Evolutionary conservation across 495 filamentous ascomycete genomes (phyloP), one percentile per base, ranked within the genome.

Genomic region (Aspergillus leporis): DNA sequence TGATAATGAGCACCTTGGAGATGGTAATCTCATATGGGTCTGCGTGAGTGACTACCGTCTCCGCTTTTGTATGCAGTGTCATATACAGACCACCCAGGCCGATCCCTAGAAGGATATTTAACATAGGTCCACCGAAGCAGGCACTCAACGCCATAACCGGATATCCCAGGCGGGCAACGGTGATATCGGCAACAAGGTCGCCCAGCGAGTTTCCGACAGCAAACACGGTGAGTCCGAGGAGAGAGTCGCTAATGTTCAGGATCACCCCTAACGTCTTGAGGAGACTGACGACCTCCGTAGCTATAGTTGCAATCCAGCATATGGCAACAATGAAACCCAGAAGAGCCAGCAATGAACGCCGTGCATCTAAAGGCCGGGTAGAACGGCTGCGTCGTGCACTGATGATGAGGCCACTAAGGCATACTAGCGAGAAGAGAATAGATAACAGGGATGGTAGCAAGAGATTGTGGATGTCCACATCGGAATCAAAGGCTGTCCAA

Each of bases 101-200:
- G 48, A 99, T 92, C 0, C 95, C 95, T 13, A 99, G 84, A 0
- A 99, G 76, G 54, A 99, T 99, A 66, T 99, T 99, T 23, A 99
- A 82, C 91, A 99, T 91, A 0, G 95, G 95, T 0, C 95, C 95
- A 16, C 95, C 95, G 65, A 98, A 98, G 67, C 95, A 99, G 28
- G 95, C 95, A 56, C 74, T 76, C 62, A 99, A 80, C 8, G 95
- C 95, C 95, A 99, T 99, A 43, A 98, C 92, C 0, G 95, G 95
- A 73, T 92, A 97, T 0, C 95, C 94, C 0, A 98, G 81, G 14
- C 90, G 79, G 10, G 95, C 95, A 36, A 99, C 89, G 0, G 95
- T 99, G 56, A 97, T 86, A 62, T 99, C 90, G 7, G 95, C 92
- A 4, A 99, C 92, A 0, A 99, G 78, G 66, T 99, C 95, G 12